Base-by-base conservation (phyloP, 257 asterid species). In the Phtheirospermum japonicum region DNA sequence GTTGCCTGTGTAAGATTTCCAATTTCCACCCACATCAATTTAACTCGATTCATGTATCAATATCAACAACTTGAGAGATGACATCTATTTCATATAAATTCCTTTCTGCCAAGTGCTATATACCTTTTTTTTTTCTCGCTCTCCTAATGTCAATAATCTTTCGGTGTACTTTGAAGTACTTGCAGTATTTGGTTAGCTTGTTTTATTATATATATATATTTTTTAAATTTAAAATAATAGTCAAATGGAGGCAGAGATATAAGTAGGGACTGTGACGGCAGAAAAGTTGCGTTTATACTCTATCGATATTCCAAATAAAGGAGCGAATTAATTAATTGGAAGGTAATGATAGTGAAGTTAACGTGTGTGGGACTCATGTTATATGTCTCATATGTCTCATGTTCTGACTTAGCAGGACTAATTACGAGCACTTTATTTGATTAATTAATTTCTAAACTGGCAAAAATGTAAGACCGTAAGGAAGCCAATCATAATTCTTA, bases 291-390 rank as follows among this genome's bases (percentile, higher is more conserved):
- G 74, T 68, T 57, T 57, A 64, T 8, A 64, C 56, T 43, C 64
- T n/a, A n/a, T n/a, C n/a, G 9, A 61, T 16, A 13, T 66, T 40
- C 45, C 42, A 39, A 34, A 2, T 49, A 12, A 9, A 30, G 48
- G 6, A 12, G 43, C 43, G n/a, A n/a, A n/a, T n/a, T n/a, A n/a
- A n/a, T n/a, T 6, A 26, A 55, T 46, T 14, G 5, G 2, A 20
- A 16, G 34, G 2, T 36, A 36, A 36, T 36, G 9, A 5, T 36
- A 1, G 42, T 36, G 2, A 36, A 7, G 2, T 31, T 9, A 5
- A 19, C 59, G 67, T 59, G 56, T 68, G 73, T 68, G 58, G 73
- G 58, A 28, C 33, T 40, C 37, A 40, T n/a, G n/a, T 16, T 52
- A 28, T 53, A 31, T 8, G 39, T 26, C 12, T 53, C 13, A 5